Evolutionary conservation across 768 basidiomycete genomes (phyloP), one percentile per base, ranked within the genome.

Genomic region (Pulveroboletus sp.): DNA sequence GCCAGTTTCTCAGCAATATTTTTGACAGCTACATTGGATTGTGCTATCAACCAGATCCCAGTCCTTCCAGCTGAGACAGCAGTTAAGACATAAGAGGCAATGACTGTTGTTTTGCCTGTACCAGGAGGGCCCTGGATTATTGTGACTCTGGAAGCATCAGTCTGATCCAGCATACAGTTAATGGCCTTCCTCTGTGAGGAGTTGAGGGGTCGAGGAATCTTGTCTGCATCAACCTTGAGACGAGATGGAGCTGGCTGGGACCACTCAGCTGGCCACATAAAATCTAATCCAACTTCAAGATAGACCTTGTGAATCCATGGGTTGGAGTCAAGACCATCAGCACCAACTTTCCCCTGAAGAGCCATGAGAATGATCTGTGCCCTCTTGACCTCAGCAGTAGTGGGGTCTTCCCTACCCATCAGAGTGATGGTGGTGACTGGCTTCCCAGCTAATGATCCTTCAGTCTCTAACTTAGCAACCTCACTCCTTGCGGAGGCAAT

Each of bases 21-120:
- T 66, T 89, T 91, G 19, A 92, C 90, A 40, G 88, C 90, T 42
- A 92, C 81, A 72, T 93, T 93, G 16, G 85, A 86, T 60, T 93
- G 86, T 29, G 90, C 87, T 60, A 89, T 72, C 6, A 93, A 78
- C 86, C 88, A 93, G 12, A 90, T 81, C 0, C 85, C 82, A 53
- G 63, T 56, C 17, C 65, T 60, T 0, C 71, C 71, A 40, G 59
- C 58, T 23, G 63, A 54, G 20, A 77, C 59, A 32, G 81, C 76
- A 55, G 69, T 68, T 19, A 75, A 64, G 11, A 84, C 81, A 74
- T 72, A 85, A 6, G 77, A 71, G 11, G 81, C 80, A 66, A 87
- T 87, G 2, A 86, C 85, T 36, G 82, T 81, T 0, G 85, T 87
- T 61, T 87, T 87, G 17, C 85, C 85, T 47, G 83, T 85, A 1